Evolutionary conservation across 2,329 filamentous ascomycete genomes (phyloP).

Genomic region (Colletotrichum cordylinicola): DNA sequence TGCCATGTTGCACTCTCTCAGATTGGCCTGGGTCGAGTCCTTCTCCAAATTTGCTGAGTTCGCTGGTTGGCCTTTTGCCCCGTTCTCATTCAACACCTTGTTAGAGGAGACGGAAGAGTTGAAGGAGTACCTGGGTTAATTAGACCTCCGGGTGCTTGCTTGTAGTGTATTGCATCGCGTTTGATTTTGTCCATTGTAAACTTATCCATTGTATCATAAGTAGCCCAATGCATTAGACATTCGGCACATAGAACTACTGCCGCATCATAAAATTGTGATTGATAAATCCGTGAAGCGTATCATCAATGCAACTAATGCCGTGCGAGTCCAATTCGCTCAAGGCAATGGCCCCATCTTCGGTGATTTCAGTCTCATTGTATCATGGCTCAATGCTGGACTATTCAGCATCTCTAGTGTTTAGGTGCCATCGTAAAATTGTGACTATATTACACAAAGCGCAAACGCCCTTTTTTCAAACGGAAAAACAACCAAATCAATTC

Average conservation of each 20-base stretch:
- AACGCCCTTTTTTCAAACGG: neutral
- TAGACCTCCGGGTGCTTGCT: neutral
- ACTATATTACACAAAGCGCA: neutral
- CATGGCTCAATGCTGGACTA: neutral
- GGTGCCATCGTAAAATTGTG: neutral
- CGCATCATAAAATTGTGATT: neutral
- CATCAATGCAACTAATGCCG: neutral
- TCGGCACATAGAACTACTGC: neutral
- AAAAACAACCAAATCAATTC: neutral
- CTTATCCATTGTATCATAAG: constrained; percentile 24
- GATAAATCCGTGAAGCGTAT: neutral
- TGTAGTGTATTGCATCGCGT: constrained; percentile 1
- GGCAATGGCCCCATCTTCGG: neutral
- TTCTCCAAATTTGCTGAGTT: constrained; percentile 98
- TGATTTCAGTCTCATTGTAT: neutral
- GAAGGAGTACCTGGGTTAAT: constrained; percentile 59
- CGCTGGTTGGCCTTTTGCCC: constrained; percentile 83
- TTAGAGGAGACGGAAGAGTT: constrained; percentile 80
- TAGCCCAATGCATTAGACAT: constrained; percentile 20
- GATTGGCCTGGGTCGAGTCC: constrained; percentile 95
- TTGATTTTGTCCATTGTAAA: constrained; percentile 19
- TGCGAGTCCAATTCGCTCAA: neutral
- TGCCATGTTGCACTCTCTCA: constrained; percentile 91
- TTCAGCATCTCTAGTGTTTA: neutral
- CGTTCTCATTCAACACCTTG: constrained; percentile 85